Percentiles rank a stretch among this genome's conserved stretches.
phyloP scores from a whole-genome alignment of 2,329 filamentous ascomycete genomes.

The Stachybotrys echinatus region DNA sequence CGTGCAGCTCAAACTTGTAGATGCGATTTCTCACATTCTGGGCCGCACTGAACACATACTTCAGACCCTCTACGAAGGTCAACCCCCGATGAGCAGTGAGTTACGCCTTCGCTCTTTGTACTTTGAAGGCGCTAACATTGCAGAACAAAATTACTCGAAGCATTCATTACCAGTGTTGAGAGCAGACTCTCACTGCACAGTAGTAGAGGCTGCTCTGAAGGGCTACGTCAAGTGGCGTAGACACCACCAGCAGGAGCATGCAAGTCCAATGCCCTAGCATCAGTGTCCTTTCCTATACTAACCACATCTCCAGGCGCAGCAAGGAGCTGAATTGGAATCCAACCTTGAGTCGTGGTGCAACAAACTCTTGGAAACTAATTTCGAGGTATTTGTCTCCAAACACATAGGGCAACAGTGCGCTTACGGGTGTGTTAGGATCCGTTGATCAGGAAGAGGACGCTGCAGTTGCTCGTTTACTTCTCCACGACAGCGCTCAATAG shows the following conservation, averaged over 20 bases:
- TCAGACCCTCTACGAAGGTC: slow-evolving; percentile 67
- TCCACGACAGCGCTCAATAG: slow-evolving; percentile 75
- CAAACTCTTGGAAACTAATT: slow-evolving; percentile 62
- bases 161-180: slow-evolving; percentile 67
- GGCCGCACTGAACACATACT: slow-evolving; percentile 69
- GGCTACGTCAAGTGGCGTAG: slow-evolving; percentile 77
- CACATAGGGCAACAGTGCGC: background rate
- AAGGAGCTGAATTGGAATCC: slow-evolving; percentile 52
- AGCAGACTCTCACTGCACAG: slow-evolving; percentile 83
- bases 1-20: slow-evolving; percentile 73
- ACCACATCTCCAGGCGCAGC: slow-evolving; percentile 33
- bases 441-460: slow-evolving; percentile 71
- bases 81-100: slow-evolving; percentile 62
- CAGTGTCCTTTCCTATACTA: slow-evolving; percentile 8
- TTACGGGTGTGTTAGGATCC: slow-evolving; percentile 54
- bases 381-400: slow-evolving; percentile 44
- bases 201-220: slow-evolving; percentile 83
- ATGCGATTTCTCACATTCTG: slow-evolving; percentile 86
- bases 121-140: background rate
- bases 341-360: slow-evolving; percentile 69
- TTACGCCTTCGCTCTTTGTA: background rate
- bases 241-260: slow-evolving; percentile 20
- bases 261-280: slow-evolving; percentile 12
- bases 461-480: slow-evolving; percentile 79
- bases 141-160: slow-evolving; percentile 58